Conservation (phyloP, 441 rosid genomes). For the Pelargonium exstipulatum region DNA sequence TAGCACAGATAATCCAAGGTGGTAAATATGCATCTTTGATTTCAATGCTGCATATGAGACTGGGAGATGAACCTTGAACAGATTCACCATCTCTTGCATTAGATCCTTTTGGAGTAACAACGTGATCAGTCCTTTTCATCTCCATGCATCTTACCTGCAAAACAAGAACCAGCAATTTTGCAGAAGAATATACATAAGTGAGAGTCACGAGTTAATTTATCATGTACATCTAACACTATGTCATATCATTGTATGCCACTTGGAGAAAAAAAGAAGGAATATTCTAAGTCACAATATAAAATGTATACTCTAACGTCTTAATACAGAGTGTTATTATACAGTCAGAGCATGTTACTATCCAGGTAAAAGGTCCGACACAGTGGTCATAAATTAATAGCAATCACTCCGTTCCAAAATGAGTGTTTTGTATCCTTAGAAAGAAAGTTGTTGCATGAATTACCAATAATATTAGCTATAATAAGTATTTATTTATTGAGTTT, state of each 20-base stretch:
- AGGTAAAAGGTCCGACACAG: background rate
- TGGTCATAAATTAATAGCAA: background rate
- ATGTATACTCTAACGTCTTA: background rate
- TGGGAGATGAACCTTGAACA: slow-evolving; percentile 21
- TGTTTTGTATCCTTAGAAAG: too few relatives aligned
- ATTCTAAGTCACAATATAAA: background rate
- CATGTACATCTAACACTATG: background rate
- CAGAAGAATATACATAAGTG: background rate
- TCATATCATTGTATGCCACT: slow-evolving; percentile 2
- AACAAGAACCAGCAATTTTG: slow-evolving; percentile 15
- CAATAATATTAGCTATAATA: too few relatives aligned
- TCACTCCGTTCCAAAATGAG: too few relatives aligned
- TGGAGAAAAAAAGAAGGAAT: background rate
- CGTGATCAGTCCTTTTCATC: slow-evolving; percentile 42
- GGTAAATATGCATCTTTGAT: slow-evolving; percentile 62
- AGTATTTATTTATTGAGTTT: too few relatives aligned
- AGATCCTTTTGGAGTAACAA: slow-evolving; percentile 25
- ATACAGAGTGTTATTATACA: background rate
- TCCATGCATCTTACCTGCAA: slow-evolving; percentile 74
- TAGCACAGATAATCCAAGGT: slow-evolving; percentile 71
- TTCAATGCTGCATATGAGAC: slow-evolving; percentile 53
- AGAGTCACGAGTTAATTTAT: background rate
- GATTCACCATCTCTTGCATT: slow-evolving; percentile 24
- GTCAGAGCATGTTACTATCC: background rate
- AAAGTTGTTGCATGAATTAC: too few relatives aligned